These are phyloP conservation scores for Thraustochytrium aureum DNA, from an alignment of 352 stramenopile species.

Conservation along the genomic window DNA sequence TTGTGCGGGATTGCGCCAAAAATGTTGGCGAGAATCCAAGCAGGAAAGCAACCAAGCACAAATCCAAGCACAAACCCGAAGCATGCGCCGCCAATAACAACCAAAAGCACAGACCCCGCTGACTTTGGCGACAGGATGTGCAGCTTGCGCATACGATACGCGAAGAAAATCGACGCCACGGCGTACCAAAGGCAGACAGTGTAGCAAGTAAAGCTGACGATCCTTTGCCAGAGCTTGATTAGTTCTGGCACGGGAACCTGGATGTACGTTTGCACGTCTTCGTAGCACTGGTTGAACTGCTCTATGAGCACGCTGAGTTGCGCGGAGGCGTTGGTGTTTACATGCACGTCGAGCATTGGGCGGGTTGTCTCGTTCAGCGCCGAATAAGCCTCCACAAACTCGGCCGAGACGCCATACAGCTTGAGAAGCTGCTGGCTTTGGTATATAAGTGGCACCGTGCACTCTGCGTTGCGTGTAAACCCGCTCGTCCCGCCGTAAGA, in stretches of 20 bases:
- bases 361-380: not conserved
- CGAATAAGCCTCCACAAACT: slow-evolving; percentile 6
- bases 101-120: slow-evolving; percentile 8
- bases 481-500: slow-evolving; percentile 1
- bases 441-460: slow-evolving; percentile 49
- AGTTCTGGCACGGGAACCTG: slow-evolving; percentile 38
- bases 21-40: slow-evolving; percentile 37
- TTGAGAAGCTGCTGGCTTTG: slow-evolving; percentile 46
- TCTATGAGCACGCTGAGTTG: slow-evolving; percentile 50
- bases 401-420: slow-evolving; percentile 18
- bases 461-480: not conserved
- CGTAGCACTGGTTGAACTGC: slow-evolving; percentile 49
- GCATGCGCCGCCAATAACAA: slow-evolving; percentile 9
- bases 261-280: slow-evolving; percentile 24
- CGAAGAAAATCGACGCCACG: slow-evolving; percentile 1
- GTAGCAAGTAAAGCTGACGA: slow-evolving; percentile 19
- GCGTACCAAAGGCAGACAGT: slow-evolving; percentile 18
- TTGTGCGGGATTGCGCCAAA: slow-evolving; percentile 46
- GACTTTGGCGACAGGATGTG: slow-evolving; percentile 35
- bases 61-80: slow-evolving; percentile 22
- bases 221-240: slow-evolving; percentile 43
- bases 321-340: slow-evolving; percentile 1
- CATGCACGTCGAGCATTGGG: not conserved
- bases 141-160: slow-evolving; percentile 25
- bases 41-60: slow-evolving; percentile 23